Conservation (phyloP, 75 land plant genomes). For the Isoetes taiwanensis region DNA sequence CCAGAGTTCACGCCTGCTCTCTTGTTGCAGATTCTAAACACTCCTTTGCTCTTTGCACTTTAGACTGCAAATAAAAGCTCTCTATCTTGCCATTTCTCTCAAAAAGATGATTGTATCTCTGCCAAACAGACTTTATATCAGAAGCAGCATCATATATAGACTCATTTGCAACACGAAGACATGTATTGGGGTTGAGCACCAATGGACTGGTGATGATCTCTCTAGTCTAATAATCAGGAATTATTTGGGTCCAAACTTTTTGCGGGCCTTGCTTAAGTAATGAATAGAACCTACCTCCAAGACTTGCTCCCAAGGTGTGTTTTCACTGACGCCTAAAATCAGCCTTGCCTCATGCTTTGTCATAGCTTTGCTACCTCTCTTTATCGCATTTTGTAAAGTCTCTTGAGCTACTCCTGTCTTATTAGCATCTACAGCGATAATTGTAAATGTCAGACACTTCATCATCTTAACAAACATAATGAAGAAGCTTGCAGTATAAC, state of each 20-base stretch:
- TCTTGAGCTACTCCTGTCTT: slow-evolving; percentile 81
- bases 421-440: slow-evolving; percentile 54
- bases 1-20: slow-evolving; percentile 11
- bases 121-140: too few species aligned
- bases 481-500: too few species aligned
- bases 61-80: slow-evolving; percentile 84
- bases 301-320: slow-evolving; percentile 62
- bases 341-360: slow-evolving; percentile 72
- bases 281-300: too few species aligned
- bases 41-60: slow-evolving; percentile 88
- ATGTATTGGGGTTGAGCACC: too few species aligned
- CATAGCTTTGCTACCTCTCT: slow-evolving; percentile 48
- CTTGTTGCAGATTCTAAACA: slow-evolving; percentile 50
- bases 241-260: too few species aligned
- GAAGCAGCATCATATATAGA: too few species aligned
- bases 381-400: slow-evolving; percentile 36
- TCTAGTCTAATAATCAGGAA: too few species aligned
- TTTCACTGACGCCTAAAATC: slow-evolving; percentile 59
- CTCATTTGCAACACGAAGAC: too few species aligned
- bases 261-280: too few species aligned
- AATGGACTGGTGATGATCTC: too few species aligned
- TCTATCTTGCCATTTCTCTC: slow-evolving; percentile 63
- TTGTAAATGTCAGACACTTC: too few species aligned
- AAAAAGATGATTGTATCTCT: slow-evolving; percentile 72
- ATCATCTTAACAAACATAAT: too few species aligned